Evolutionary conservation across 306 rosid genomes (phyloP), one percentile per base, ranked within the genome.

Genomic region (Cucurbita argyrosperma): DNA sequence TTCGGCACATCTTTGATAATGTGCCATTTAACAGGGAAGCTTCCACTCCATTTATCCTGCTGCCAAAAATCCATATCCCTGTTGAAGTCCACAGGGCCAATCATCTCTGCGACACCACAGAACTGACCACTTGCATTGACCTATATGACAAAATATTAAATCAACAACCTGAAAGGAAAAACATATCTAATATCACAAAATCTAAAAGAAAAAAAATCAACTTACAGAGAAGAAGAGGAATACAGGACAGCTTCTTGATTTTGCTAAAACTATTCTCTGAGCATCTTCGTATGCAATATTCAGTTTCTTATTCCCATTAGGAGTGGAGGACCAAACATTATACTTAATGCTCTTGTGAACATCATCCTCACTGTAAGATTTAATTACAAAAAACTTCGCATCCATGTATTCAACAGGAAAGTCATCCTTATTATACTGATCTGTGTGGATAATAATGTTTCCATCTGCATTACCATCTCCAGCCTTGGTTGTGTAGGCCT

Each of bases 61-160:
- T 93, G 98, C 97, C 98, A 93, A 72, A 93, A 93, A 84, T 89
- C 96, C 98, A 93, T 87, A 78, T 93, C 96, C 85, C 76, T 89
- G 71, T 79, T 76, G 79, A 87, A 90, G 78, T 93, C 98, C 69
- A 90, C 94, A 4, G 87, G 79, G 35, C 97, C 96, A 72, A 74
- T 71, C 93, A 93, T 93, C 88, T 93, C 97, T 0, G 94, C 97
- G 18, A 90, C 86, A 30, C 98, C 97, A 52, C 98, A 90, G 71
- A 93, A 93, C 72, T 93, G 98, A 67, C 96, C 98, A 55, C 98
- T 93, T 46, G 96, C 93, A 84, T 93, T 93, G 64, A 93, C 98
- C 98, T 93, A 77, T 53, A 80, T 77, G 55, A 49, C 4, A 14
- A 35, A 79, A 67, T 50, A 55, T 51, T 13, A 8, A 10, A 39